Base-by-base conservation (phyloP, 306 rosid species). In the Pachyrhizus erosus region DNA sequence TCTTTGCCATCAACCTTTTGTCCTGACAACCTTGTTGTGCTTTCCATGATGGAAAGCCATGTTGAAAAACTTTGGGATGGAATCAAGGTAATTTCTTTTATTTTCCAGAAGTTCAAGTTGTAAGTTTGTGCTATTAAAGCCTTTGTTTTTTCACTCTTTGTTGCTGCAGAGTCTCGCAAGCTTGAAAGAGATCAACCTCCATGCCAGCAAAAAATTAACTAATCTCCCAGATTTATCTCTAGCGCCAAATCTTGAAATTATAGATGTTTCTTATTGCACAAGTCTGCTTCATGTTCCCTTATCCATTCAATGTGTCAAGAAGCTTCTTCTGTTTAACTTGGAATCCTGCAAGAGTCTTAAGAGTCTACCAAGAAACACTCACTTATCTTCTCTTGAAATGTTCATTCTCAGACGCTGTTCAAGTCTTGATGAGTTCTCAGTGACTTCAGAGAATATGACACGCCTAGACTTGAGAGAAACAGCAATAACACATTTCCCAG, bases 11-110 rank as follows among this genome's bases (percentile, higher is more conserved):
- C 66, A 70, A 48, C 8, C 18, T 77, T 70, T 61, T 49, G 27
- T 77, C 20, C 73, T 7, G 60, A 78, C 9, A 78, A 71, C 9
- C 80, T 83, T 37, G 60, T 78, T 4, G 69, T 46, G 77, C 80
- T 78, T 83, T 20, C 42, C 11, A 48, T 83, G 74, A 9, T 2
- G 39, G 18, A 34, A 20, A 83, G 75, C 75, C 24, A 62, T 20
- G 73, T 70, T 71, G 55, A 78, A 62, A 49, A 60, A 20, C 83
- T 78, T 39, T 78, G 75, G 86, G 77, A 58, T 45, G 82, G 79
- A 70, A 39, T 48, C 20, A 54, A 69, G 78, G 82, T 83, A 77
- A 23, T 45, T 29, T 62, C 29, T 46, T 77, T 57, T 31, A 4
- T 52, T 39, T 12, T 61, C n/a, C 68, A 24, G 13, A 34, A 24